phyloP scores from a whole-genome alignment of 1,284 basidiomycete species.

The Vanrija humicola region DNA sequence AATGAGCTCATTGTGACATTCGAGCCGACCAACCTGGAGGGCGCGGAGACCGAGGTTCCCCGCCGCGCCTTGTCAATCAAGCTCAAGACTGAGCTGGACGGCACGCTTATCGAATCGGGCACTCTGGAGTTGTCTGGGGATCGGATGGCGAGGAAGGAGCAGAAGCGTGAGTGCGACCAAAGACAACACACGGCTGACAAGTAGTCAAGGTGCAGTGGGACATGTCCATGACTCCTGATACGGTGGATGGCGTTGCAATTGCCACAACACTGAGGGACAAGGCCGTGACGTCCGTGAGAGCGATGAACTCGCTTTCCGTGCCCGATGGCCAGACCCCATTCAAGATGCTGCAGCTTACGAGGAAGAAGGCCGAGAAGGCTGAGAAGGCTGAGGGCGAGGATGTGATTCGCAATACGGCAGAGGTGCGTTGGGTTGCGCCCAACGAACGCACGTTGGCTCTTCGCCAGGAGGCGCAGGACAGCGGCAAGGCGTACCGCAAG shows the following conservation, averaged over 20 bases:
- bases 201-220: constrained; percentile 29
- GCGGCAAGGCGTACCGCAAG: constrained; percentile 30
- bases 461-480: constrained; percentile 27
- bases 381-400: neutral
- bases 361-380: neutral
- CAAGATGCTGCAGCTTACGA: constrained; percentile 26
- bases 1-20: constrained; percentile 55
- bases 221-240: constrained; percentile 18
- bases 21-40: constrained; percentile 58
- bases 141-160: constrained; percentile 14
- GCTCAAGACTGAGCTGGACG: constrained; percentile 46
- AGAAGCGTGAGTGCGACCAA: constrained; percentile 25
- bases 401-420: neutral
- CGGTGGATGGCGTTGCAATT: constrained; percentile 10
- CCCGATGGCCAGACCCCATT: constrained; percentile 39
- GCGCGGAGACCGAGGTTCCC: constrained; percentile 35
- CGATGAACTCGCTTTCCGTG: constrained; percentile 32
- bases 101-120: constrained; percentile 25
- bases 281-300: constrained; percentile 17
- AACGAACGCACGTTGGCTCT: constrained; percentile 22
- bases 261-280: constrained; percentile 15
- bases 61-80: constrained; percentile 52
- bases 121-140: constrained; percentile 26
- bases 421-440: constrained; percentile 32
- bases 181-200: constrained; percentile 7